Evolutionary conservation across 805 yeast genomes (phyloP).

Genomic region (Sugiyamaella floridensis): DNA sequence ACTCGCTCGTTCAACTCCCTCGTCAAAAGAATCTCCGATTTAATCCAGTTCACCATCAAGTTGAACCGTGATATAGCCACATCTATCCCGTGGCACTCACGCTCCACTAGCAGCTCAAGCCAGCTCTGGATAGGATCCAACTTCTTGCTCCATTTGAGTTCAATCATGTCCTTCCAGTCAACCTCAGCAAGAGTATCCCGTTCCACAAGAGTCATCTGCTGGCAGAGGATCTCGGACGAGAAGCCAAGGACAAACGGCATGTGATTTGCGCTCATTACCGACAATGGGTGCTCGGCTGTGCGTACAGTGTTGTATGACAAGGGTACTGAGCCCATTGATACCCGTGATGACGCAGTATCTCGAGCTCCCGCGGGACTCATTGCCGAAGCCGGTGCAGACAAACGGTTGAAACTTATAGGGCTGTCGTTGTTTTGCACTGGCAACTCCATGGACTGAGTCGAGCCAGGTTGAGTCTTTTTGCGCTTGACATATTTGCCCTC

Average conservation of each 20-base stretch:
- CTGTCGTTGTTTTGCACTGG: background rate
- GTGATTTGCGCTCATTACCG: conserved; percentile 47
- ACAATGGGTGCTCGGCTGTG: conserved; percentile 23
- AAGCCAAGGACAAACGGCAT: conserved; percentile 75
- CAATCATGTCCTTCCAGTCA: conserved; percentile 87
- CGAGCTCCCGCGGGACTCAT: background rate
- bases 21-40: conserved; percentile 78
- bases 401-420: background rate
- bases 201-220: conserved; percentile 82
- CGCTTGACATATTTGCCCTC: conserved; percentile 49
- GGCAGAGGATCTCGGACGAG: conserved; percentile 59
- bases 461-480: background rate
- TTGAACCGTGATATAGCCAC: conserved; percentile 81
- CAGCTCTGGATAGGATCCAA: conserved; percentile 71
- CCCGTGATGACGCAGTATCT: background rate
- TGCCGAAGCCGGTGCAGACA: background rate
- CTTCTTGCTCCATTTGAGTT: conserved; percentile 63
- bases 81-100: conserved; percentile 62
- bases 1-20: conserved; percentile 51
- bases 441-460: background rate
- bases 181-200: conserved; percentile 74
- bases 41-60: conserved; percentile 83
- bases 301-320: background rate
- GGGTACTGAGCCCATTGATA: background rate
- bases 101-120: conserved; percentile 64